phyloP scores from a whole-genome alignment of 768 basidiomycete genomes.

The Phanerochaete sordida region DNA sequence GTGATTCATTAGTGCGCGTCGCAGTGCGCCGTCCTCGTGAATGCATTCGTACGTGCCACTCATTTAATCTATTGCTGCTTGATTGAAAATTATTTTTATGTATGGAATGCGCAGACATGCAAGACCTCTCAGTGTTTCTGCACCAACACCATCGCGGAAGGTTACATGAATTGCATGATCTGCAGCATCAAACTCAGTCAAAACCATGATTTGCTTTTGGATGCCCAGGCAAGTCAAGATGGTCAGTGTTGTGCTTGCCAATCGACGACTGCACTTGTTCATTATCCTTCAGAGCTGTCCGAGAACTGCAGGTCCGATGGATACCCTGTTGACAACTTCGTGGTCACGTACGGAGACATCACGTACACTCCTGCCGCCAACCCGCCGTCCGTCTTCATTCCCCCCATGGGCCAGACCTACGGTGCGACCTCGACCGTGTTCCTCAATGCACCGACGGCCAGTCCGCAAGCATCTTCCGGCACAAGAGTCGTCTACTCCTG shows the following conservation, averaged over 20 bases:
- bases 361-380: neutral
- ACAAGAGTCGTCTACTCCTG: neutral
- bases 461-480: neutral
- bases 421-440: neutral
- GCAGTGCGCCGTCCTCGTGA: neutral
- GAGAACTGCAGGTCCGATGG: neutral
- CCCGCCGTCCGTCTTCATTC: neutral
- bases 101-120: too few species aligned
- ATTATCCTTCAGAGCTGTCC: neutral
- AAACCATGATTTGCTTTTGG: neutral
- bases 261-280: neutral
- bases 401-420: too few species aligned
- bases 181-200: neutral
- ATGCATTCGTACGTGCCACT: neutral
- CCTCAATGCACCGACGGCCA: neutral
- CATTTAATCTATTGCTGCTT: too few species aligned
- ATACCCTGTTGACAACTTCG: neutral
- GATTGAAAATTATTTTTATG: too few species aligned
- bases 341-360: neutral
- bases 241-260: neutral
- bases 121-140: neutral
- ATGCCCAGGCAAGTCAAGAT: neutral
- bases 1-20: neutral
- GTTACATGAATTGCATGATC: neutral
- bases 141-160: neutral